A percentile compares a stretch with the other conserved stretches of the same genome.
These are phyloP conservation scores for Nicotiana tomentosiformis DNA, from an alignment of 257 asterid genomes.

Conservation along the genomic window DNA sequence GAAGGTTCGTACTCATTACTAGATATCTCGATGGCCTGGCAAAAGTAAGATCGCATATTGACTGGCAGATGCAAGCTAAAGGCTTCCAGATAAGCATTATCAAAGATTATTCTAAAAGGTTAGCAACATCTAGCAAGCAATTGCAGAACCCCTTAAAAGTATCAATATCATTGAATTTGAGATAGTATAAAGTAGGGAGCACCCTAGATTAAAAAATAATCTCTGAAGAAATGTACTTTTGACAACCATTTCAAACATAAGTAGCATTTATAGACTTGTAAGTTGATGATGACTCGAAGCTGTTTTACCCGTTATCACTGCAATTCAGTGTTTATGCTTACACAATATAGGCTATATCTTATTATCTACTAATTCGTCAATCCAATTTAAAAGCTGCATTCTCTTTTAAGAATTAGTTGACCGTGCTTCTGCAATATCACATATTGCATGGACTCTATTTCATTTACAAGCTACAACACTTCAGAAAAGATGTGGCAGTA, in stretches of 20 bases:
- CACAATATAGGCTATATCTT: neutral
- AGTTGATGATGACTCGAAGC: neutral
- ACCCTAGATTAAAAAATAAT: neutral
- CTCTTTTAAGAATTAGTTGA: neutral
- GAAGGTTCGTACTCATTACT: slow-evolving; percentile 56
- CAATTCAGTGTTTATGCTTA: neutral
- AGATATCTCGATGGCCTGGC: slow-evolving; percentile 56
- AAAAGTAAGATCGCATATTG: slow-evolving; percentile 6
- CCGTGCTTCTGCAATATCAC: neutral
- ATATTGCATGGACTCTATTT: neutral
- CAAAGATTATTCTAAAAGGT: neutral
- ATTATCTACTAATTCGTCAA: neutral
- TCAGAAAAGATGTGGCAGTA: neutral
- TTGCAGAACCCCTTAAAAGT: neutral
- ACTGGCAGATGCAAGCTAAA: neutral
- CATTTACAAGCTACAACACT: neutral
- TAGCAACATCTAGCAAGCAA: neutral
- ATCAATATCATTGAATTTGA: neutral
- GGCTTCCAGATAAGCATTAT: neutral
- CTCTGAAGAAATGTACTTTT: neutral
- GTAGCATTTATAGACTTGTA: neutral
- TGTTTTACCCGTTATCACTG: neutral
- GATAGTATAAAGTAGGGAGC: neutral
- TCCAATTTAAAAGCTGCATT: neutral
- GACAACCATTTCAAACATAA: neutral